Conservation (phyloP, 1,139 yeast genomes). For the Debaryomyces subglobosus region DNA sequence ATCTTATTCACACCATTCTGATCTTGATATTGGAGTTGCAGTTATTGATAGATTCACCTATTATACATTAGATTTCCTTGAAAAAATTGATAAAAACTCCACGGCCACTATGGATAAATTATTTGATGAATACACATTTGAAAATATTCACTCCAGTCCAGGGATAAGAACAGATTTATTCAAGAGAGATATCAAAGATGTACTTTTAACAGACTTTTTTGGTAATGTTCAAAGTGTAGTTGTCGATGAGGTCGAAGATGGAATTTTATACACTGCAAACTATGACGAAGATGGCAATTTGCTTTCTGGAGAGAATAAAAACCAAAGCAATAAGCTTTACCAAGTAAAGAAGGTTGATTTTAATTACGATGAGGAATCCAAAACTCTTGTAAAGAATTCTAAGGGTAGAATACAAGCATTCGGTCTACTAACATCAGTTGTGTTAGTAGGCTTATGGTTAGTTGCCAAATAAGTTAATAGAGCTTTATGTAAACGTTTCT, state of each 20-base stretch:
- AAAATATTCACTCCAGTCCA: conserved; percentile 85
- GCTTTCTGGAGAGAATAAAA: background rate
- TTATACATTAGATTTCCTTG: conserved; percentile 86
- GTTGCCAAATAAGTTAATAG: conserved; percentile 15
- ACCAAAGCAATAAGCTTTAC: background rate
- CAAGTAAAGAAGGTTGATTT: conserved; percentile 4
- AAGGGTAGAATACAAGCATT: conserved; percentile 19
- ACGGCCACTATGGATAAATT: conserved; percentile 76
- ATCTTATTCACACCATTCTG: conserved; percentile 95
- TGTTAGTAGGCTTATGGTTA: conserved; percentile 26
- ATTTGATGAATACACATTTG: conserved; percentile 81
- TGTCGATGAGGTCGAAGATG: conserved; percentile 59
- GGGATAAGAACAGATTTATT: conserved; percentile 87
- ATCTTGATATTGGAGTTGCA: conserved; percentile 94
- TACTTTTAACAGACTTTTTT: conserved; percentile 87
- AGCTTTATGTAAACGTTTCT: background rate
- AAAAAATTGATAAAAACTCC: conserved; percentile 75
- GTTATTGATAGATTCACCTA: conserved; percentile 96
- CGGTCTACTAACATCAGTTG: conserved; percentile 20
- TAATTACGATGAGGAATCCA: conserved; percentile 7
- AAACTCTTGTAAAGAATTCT: conserved; percentile 13
- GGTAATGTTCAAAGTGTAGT: conserved; percentile 89
- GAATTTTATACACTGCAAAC: conserved; percentile 38
- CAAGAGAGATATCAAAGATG: conserved; percentile 66
- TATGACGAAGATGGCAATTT: conserved; percentile 26